Percentiles rank a stretch among this genome's conserved stretches.
Evolutionary conservation across 495 filamentous ascomycete species (phyloP).

Genomic region (Immersiella caudata): DNA sequence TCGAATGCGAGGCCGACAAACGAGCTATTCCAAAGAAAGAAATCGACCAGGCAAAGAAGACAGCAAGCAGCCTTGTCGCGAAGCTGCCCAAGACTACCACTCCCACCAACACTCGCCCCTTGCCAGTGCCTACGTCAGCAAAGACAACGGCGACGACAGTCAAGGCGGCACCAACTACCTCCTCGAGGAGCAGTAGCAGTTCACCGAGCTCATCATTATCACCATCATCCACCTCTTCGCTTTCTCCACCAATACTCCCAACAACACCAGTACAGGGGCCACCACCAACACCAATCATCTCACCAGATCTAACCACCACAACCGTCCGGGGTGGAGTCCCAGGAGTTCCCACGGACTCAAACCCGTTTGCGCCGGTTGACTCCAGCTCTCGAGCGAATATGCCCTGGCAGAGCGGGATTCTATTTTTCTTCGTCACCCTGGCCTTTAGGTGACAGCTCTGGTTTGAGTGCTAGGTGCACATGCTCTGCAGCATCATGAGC

Average conservation of each 20-base stretch:
- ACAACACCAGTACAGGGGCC: slow-evolving; percentile 5
- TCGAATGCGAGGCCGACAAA: slow-evolving; percentile 26
- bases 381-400: background rate
- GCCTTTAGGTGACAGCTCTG: background rate
- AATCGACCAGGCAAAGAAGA: slow-evolving; percentile 28
- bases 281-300: slow-evolving; percentile 1
- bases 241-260: background rate
- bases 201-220: background rate
- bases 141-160: background rate
- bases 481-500: no score
- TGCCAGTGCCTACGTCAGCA: background rate
- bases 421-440: background rate
- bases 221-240: background rate
- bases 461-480: background rate
- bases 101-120: background rate
- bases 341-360: slow-evolving; percentile 12
- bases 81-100: slow-evolving; percentile 21
- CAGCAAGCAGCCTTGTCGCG: slow-evolving; percentile 26
- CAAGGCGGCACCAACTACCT: background rate
- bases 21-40: slow-evolving; percentile 27
- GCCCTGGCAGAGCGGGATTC: background rate
- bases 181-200: background rate
- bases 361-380: slow-evolving; percentile 8
- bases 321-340: background rate
- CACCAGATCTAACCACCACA: background rate